Evolutionary conservation across 1,284 basidiomycete species (phyloP).

Genomic region (Melampsora larici-populina): DNA sequence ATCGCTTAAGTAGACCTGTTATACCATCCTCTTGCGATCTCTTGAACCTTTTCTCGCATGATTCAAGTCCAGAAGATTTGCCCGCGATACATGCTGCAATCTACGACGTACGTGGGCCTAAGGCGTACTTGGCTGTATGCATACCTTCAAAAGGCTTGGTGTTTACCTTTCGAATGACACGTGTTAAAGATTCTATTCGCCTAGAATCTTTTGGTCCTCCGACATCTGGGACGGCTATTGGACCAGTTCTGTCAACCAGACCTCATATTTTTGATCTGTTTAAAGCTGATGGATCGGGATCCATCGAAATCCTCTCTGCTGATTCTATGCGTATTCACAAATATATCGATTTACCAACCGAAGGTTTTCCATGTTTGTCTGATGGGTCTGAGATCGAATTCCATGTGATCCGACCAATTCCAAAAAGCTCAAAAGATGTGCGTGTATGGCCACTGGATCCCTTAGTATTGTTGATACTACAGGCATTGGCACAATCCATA

Average conservation of each 20-base stretch:
- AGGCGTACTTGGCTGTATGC: conserved; percentile 34
- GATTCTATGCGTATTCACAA: conserved; percentile 33
- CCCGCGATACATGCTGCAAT: conserved; percentile 38
- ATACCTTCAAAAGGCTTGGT: conserved; percentile 32
- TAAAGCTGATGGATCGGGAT: conserved; percentile 39
- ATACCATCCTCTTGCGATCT: no score
- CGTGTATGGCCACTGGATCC: conserved; percentile 31
- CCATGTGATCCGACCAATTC: conserved; percentile 1
- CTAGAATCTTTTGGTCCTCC: conserved; percentile 46
- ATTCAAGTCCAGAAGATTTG: conserved; percentile 40
- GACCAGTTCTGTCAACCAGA: conserved; percentile 65
- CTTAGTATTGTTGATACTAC: conserved; percentile 17
- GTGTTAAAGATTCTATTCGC: conserved; percentile 19
- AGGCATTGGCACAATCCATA: conserved; percentile 36
- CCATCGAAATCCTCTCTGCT: conserved; percentile 34
- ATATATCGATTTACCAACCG: conserved; percentile 21
- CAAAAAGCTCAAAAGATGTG: conserved; percentile 12
- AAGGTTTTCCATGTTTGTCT: conserved; percentile 13
- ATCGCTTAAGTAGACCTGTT: no score
- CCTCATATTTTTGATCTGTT: conserved; percentile 66
- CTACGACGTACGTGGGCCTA: conserved; percentile 26
- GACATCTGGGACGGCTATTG: conserved; percentile 60
- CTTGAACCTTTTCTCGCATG: not conserved
- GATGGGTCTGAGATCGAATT: conserved; percentile 35
- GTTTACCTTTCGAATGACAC: conserved; percentile 25